Percentiles rank a stretch among this genome's conserved stretches.
Conservation (phyloP, 148 eudicot species). For the Polygonum aviculare region DNA sequence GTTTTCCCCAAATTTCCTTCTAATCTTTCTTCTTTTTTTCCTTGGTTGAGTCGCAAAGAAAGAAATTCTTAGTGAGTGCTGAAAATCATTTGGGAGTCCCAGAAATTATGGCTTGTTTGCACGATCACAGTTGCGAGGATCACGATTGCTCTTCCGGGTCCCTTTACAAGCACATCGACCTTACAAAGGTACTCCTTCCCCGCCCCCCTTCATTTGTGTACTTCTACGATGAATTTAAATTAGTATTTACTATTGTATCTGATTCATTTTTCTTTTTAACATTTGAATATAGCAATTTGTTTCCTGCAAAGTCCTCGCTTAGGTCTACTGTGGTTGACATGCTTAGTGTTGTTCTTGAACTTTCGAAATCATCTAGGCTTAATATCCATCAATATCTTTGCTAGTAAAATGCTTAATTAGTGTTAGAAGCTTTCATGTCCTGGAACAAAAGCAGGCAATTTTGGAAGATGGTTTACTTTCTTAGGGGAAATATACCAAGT, state of each 20-base stretch:
- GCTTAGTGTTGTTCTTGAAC: neutral
- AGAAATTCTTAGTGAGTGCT: neutral
- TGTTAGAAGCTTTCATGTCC: neutral
- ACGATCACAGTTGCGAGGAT: constrained; percentile 93
- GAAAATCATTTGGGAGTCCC: neutral
- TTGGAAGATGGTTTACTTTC: neutral
- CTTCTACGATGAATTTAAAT: neutral
- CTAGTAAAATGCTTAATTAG: neutral
- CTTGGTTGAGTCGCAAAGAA: neutral
- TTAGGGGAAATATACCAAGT: neutral
- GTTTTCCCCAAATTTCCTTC: no score
- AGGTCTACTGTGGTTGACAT: neutral
- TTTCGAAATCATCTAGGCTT: neutral
- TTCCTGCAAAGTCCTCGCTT: neutral
- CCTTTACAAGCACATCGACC: constrained; percentile 84
- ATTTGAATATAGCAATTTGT: no score
- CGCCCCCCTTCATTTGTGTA: neutral
- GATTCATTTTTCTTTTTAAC: no score
- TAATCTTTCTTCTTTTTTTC: no score
- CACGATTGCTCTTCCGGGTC: constrained; percentile 92
- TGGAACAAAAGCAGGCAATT: neutral
- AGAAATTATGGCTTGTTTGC: constrained; percentile 74
- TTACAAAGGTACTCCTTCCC: constrained; percentile 50
- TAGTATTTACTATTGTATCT: no score
- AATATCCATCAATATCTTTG: neutral